These are phyloP conservation scores for Penicillium sp. DNA, from an alignment of 2,329 filamentous ascomycete species.

Conservation along the genomic window DNA sequence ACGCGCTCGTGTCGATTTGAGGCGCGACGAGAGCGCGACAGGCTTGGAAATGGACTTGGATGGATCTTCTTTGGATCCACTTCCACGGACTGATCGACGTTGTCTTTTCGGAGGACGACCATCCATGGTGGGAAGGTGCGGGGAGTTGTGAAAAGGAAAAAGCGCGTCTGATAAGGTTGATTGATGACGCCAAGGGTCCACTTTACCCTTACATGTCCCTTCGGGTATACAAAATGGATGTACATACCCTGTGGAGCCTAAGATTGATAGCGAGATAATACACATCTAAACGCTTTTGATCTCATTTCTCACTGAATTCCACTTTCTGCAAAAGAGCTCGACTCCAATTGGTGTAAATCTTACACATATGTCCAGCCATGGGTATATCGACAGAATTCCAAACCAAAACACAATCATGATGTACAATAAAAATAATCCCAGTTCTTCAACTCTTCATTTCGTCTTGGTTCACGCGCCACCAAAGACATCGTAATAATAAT, in stretches of 20 bases:
- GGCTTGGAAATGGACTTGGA: background rate
- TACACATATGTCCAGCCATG: constrained; percentile 4
- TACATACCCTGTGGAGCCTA: background rate
- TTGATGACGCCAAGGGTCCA: background rate
- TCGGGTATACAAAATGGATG: background rate
- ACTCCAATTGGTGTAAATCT: constrained; percentile 7
- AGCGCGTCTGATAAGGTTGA: constrained; percentile 18
- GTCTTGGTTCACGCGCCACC: constrained; percentile 32
- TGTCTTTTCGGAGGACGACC: constrained; percentile 38
- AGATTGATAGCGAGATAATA: too few relatives aligned
- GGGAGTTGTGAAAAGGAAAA: constrained; percentile 7
- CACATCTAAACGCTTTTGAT: too few relatives aligned
- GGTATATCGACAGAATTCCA: constrained; percentile 11
- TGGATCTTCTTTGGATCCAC: constrained; percentile 7
- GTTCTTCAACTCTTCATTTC: background rate
- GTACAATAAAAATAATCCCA: background rate
- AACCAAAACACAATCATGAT: constrained; percentile 1
- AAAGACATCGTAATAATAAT: constrained; percentile 86
- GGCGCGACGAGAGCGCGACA: constrained; percentile 13
- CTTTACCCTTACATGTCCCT: background rate
- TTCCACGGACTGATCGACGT: constrained; percentile 31
- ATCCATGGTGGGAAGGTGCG: constrained; percentile 30
- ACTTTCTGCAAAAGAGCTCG: background rate
- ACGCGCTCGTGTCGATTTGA: constrained; percentile 12
- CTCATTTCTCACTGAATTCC: too few relatives aligned